Conservation (phyloP, 352 stramenopile genomes). For the Pythium folliculosum region DNA sequence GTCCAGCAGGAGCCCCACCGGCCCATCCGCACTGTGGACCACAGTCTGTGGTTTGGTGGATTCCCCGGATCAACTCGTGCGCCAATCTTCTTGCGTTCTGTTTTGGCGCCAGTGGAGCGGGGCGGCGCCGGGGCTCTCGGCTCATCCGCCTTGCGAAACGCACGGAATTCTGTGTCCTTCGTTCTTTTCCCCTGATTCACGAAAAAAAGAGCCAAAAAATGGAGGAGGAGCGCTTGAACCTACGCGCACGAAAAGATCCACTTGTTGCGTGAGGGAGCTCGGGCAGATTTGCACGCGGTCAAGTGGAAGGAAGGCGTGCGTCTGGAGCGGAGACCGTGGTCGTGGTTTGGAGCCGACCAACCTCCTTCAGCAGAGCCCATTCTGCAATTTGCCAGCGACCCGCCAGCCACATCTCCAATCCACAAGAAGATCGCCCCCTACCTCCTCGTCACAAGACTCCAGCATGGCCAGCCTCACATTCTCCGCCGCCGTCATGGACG, state of each 20-base stretch:
- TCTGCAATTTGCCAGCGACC: constrained; percentile 1
- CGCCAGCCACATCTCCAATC: not conserved
- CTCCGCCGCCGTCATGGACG: constrained; percentile 11
- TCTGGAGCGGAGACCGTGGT: no score
- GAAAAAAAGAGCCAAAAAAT: not conserved
- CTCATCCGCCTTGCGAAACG: constrained; percentile 1
- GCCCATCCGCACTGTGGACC: not conserved
- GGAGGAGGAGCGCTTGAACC: constrained; percentile 4
- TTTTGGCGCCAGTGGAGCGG: not conserved
- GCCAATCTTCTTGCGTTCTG: constrained; percentile 2
- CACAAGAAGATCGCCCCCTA: no score
- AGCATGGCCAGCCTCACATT: constrained; percentile 12
- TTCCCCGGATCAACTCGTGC: not conserved
- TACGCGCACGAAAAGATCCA: not conserved
- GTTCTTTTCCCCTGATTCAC: not conserved
- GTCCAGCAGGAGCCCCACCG: not conserved
- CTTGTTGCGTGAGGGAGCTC: not conserved
- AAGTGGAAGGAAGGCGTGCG: not conserved
- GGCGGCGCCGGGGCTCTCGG: not conserved
- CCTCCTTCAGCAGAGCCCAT: not conserved
- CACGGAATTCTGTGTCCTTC: constrained; percentile 6
- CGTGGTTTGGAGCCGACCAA: not conserved
- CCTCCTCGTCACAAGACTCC: no score
- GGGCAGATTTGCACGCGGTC: not conserved
- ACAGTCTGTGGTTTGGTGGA: not conserved